These are phyloP conservation scores for Colletotrichum sp. DNA, from an alignment of 2,329 filamentous ascomycete species.

Conservation along the genomic window DNA sequence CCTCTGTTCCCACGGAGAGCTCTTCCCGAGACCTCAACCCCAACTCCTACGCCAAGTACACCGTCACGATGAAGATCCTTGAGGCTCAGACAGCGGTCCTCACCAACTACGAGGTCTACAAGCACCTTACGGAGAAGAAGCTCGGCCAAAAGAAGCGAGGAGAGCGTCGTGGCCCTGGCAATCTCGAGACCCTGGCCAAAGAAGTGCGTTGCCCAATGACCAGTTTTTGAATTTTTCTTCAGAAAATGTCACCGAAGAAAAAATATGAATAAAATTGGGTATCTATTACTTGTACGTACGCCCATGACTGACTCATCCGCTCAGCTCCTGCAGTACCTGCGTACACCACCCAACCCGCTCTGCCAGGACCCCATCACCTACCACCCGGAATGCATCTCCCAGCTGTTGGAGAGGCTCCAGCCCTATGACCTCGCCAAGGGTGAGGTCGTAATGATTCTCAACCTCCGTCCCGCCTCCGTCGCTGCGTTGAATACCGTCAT, in stretches of 20 bases:
- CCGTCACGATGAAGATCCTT: constrained; percentile 67
- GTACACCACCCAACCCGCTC: constrained; percentile 59
- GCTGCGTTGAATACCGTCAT: constrained; percentile 67
- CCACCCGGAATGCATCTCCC: constrained; percentile 53
- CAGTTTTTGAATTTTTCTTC: background rate
- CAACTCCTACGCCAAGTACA: background rate
- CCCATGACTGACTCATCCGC: constrained; percentile 19
- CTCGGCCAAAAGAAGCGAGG: constrained; percentile 42
- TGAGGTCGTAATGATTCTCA: constrained; percentile 72
- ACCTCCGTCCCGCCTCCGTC: constrained; percentile 63
- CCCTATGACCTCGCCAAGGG: constrained; percentile 69
- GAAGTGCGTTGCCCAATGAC: constrained; percentile 55
- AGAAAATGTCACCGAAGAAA: background rate
- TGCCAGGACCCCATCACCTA: constrained; percentile 61
- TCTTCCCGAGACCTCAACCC: background rate
- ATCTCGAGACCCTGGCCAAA: constrained; percentile 65
- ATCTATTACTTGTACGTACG: constrained; percentile 5
- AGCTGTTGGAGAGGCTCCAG: constrained; percentile 60
- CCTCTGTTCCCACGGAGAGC: background rate
- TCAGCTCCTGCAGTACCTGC: constrained; percentile 67
- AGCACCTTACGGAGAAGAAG: constrained; percentile 65
- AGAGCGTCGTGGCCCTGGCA: constrained; percentile 55
- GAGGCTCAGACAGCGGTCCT: constrained; percentile 73
- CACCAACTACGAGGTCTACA: constrained; percentile 76
- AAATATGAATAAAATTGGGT: constrained; percentile 2